Base-by-base conservation (phyloP, 106 monocot genomes). In the Dendrobium catenatum region DNA sequence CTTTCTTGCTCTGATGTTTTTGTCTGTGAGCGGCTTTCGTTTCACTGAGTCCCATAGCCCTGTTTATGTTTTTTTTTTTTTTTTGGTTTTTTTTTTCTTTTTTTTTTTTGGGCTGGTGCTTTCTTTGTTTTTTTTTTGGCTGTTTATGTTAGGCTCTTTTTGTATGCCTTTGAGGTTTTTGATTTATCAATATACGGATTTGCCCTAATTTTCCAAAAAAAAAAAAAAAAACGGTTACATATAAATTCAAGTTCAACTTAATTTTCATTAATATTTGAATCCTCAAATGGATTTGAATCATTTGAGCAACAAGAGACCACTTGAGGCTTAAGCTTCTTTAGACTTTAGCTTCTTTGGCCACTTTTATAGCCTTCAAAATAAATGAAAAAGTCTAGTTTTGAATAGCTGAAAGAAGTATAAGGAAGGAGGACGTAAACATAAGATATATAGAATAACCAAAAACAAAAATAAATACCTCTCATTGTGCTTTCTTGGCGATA, bases 231-330 rank as follows among this genome's bases (percentile, higher is more conserved):
- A 26, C 26, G 26, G 26, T 22, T 61, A 20, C 20, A 61, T 61
- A 22, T 0, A 78, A 59, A 20, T 7, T 68, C 17, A 9, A 68
- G 8, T 31, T 11, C 51, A 22, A 86, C 81, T 80, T 86, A 96
- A 93, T 83, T 93, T 78, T 96, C 93, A 6, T 87, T 90, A 4
- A 96, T 87, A 58, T 96, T 96, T 7, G 96, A 76, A 55, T 96
- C 96, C 6, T 92, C 92, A 79, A 94, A 96, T 0, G 96, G 92
- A 75, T 96, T 96, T 5, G 96, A 96, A 81, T 92, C 93, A 58
- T 96, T 96, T 4, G 94, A 96, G 49, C 94, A 96, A 1, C 96
- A 92, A 1, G 92, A 92, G 31, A 94, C 87, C 1, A 82, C 80
- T 22, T 81, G 89, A 17, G 93, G 72, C 66, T 94, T 96, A 4